Base-by-base conservation (phyloP, 768 basidiomycete genomes). In the Tephrocybe sp. region DNA sequence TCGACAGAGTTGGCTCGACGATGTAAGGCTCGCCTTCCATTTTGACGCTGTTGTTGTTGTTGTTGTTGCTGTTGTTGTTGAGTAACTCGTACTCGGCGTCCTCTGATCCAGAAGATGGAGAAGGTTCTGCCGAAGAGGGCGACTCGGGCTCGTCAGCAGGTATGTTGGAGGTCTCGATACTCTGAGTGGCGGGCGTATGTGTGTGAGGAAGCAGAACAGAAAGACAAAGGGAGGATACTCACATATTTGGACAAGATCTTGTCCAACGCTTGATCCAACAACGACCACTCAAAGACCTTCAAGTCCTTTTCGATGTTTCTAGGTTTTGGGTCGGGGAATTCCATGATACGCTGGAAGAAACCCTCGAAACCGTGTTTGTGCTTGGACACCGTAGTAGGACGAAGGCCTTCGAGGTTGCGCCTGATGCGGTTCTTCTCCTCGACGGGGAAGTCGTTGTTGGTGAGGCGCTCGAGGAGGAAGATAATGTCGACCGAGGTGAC, bases 401-500 rank as follows among this genome's bases (percentile, higher is more conserved):
- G 79, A 63, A 97, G 88, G 21, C 90, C 92, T 67, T 99, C 95
- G 25, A 99, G 74, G 68, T 98, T 98, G 50, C 95, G 80, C 55
- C 96, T 77, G 60, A 98, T 96, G 46, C 96, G 78, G 62, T 98
- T 98, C 78, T 96, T 98, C 77, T 98, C 96, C 68, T 97, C 93
- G 42, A 97, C 89, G 25, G 85, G 86, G 63, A 97, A 95, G 44
- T 87, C 78, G 38, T 88, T 91, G 56, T 85, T 84, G 34, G 79
- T 78, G 40, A 82, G 73, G 2, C 80, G 78, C 71, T 98, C 93
- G 47, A 98, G 82, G 25, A 98, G 79, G 65, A 88, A 91, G 62
- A 98, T 94, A 68, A 96, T 86, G 66, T 98, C 96, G 59, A 98
- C 96, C 0, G 93, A 95, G 34, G 96, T 98, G 59, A 95, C 85